A percentile compares a stretch with the other conserved stretches of the same genome.
Conservation (phyloP, 352 stramenopile genomes). For the Lagenidium sp. region DNA sequence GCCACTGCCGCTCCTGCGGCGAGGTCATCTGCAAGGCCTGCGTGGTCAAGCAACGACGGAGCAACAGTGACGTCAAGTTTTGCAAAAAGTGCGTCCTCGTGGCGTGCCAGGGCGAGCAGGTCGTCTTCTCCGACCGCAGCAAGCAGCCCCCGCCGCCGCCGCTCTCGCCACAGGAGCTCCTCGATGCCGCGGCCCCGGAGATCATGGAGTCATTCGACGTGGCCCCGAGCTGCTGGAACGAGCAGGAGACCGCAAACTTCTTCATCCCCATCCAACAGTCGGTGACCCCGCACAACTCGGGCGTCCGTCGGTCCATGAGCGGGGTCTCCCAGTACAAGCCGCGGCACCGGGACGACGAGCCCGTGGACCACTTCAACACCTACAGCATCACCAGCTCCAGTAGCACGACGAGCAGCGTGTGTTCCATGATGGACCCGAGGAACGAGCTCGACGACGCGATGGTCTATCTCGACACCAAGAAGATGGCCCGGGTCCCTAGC, state of each 20-base stretch:
- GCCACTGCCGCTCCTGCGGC: conserved; percentile 61
- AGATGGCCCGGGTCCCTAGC: conserved; percentile 5
- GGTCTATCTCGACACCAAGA: conserved; percentile 13
- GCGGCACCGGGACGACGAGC: not conserved
- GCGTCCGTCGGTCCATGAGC: not conserved
- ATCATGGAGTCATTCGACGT: too few species aligned
- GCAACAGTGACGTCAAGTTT: conserved; percentile 43
- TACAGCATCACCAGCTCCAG: conserved; percentile 10
- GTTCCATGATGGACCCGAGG: conserved; percentile 3
- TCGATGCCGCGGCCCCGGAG: conserved; percentile 3
- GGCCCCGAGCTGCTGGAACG: too few species aligned
- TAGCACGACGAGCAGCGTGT: conserved; percentile 8
- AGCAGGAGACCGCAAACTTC: too few species aligned
- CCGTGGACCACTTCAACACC: conserved; percentile 8
- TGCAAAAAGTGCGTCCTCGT: conserved; percentile 66
- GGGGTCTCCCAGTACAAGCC: not conserved
- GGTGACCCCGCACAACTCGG: not conserved
- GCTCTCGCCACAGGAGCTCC: conserved; percentile 3
- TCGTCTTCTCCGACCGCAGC: conserved; percentile 13
- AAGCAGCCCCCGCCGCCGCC: conserved; percentile 5
- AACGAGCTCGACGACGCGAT: conserved; percentile 1
- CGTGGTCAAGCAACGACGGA: conserved; percentile 43
- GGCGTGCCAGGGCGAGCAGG: conserved; percentile 29
- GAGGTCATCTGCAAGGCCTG: conserved; percentile 76
- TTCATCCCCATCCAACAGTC: not conserved